Evolutionary conservation across 306 rosid species (phyloP), one percentile per base, ranked within the genome.

Genomic region (Castanea sativa): DNA sequence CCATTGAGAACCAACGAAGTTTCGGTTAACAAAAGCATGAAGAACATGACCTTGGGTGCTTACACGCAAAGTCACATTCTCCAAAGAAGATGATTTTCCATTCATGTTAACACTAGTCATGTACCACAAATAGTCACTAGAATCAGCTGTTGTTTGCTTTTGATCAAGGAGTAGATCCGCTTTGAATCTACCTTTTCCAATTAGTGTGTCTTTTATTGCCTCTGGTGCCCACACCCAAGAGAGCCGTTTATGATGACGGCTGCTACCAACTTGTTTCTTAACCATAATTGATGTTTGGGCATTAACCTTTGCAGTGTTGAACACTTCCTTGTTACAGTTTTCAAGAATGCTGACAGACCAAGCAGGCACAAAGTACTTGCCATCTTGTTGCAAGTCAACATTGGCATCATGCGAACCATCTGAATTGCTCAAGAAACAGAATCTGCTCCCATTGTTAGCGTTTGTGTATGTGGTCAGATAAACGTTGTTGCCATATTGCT

Each of bases 71-170:
- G 38, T 55, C 10, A 53, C 41, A 11, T 56, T 49, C 53, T 10
- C 13, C 15, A 49, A 49, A 10, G 45, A 7, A 38, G 15, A 10
- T 49, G 53, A 10, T 2, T 12, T 12, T 10, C 15, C 15, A 49
- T 49, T 49, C 53, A 49, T 3, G 53, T 49, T 12, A 12, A 49
- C 53, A 91, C 83, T 87, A 18, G 89, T 89, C 69, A 87, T 87
- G 84, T 91, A 87, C 95, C 91, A 90, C 41, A 88, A 85, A 73
- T 84, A 88, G 69, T 90, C 94, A 74, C 85, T 83, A 13, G 70
- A 78, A 78, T 88, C 94, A 51, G 61, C 71, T 3, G 86, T 52
- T 43, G n/a, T 83, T 0, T 69, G 79, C 35, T 87, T 91, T 74
- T 91, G 90, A 73, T 91, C 95, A 30, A 87, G 0, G 2, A 87